A percentile compares a stretch with the other conserved stretches of the same genome.
Conservation (phyloP, 106 monocot genomes). For the Phalaenopsis equestris region DNA sequence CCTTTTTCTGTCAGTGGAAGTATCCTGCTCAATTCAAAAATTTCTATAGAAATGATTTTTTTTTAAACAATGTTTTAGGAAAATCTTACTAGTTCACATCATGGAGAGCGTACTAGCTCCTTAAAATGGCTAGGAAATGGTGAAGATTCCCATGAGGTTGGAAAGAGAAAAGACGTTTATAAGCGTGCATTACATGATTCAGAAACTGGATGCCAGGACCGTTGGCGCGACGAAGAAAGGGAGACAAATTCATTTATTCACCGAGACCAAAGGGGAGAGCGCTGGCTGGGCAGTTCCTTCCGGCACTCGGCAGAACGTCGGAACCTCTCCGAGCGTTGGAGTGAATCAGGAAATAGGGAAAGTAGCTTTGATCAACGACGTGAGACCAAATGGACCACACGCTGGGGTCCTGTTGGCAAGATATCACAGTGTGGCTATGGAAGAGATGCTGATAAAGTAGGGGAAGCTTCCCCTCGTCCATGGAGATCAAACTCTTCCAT, state of each 20-base stretch:
- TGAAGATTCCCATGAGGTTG: slow-evolving; percentile 37
- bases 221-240: slow-evolving; percentile 96
- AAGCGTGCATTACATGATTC: slow-evolving; percentile 38
- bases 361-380: slow-evolving; percentile 55
- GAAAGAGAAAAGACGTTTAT: slow-evolving; percentile 56
- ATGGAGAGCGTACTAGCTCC: slow-evolving; percentile 29
- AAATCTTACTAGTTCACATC: slow-evolving; percentile 13
- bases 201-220: slow-evolving; percentile 52
- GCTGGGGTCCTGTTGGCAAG: slow-evolving; percentile 88
- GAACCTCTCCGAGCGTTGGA: slow-evolving; percentile 39
- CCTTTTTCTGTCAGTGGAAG: too few relatives aligned
- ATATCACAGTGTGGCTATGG: slow-evolving; percentile 34
- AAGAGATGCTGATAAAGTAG: slow-evolving; percentile 65
- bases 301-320: slow-evolving; percentile 31
- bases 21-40: too few relatives aligned
- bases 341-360: slow-evolving; percentile 46
- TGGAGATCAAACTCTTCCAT: slow-evolving; percentile 67
- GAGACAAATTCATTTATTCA: slow-evolving; percentile 49
- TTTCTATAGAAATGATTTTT: background rate
- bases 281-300: slow-evolving; percentile 41
- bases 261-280: slow-evolving; percentile 44
- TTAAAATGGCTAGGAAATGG: slow-evolving; percentile 22
- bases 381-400: slow-evolving; percentile 88
- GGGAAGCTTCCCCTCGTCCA: slow-evolving; percentile 52
- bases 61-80: slow-evolving; percentile 34